Evolutionary conservation across 2,329 filamentous ascomycete genomes (phyloP), one percentile per base, ranked within the genome.

Genomic region (Fusarium subglutinans): DNA sequence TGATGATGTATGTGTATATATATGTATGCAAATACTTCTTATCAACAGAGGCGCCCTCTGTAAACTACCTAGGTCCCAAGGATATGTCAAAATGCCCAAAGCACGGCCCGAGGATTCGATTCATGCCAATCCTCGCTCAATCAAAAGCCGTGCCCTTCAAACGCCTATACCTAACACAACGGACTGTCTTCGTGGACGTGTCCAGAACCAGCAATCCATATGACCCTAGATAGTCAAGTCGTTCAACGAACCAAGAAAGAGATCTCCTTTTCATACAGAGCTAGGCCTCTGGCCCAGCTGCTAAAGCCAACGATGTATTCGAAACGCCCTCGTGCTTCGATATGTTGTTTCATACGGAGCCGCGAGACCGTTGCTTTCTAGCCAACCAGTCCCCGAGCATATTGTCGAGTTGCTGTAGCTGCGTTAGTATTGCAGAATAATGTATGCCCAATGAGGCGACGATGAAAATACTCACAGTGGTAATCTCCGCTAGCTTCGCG

Each of bases 311-410:
- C 64, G 33, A 26, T 55, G 22, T 59, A 33, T 24, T 57, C 26
- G 33, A 47, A 41, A 59, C 41, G 33, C n/a, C 61, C 40, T 40
- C 45, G 20, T 44, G 35, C 38, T 26, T 59, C 38, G 28, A 38
- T 37, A 24, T 22, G n/a, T 48, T 24, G 13, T 20, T 63, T 66
- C 80, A 89, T 61, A 87, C 79, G 24, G 83, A 82, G 55, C 87
- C 86, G 83, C 90, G 82, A 79, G 88, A 77, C 84, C 92, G 85
- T 87, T 91, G 86, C 86, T 94, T 88, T 80, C 92, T 85, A 81
- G 93, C 88, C 78, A 97, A 86, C 92, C 94, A 95, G 78, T 94
- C 91, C 75, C 92, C 92, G 50, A 98, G 88, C 89, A 98, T 91
- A 26, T 93, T 90, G 83, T 99, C 96, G 75, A 98, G 88, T 87